Evolutionary conservation across 2,329 filamentous ascomycete species (phyloP).

Genomic region (Penicillium verrucosum): DNA sequence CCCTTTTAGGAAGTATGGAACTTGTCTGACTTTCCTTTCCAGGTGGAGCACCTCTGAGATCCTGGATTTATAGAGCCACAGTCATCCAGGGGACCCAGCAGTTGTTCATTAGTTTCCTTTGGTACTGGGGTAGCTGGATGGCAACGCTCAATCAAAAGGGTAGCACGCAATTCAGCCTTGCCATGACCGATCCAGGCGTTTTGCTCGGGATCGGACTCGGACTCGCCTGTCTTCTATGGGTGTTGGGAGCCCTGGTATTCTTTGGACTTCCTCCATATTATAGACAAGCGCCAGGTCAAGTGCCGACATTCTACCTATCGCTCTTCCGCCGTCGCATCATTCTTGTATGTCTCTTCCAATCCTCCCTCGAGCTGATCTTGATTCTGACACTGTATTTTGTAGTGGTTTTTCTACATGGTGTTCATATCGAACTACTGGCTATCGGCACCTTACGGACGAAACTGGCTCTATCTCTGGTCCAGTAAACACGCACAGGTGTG

Average conservation of each 20-base stretch:
- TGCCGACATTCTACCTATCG: slow-evolving; percentile 64
- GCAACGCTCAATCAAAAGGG: slow-evolving; percentile 43
- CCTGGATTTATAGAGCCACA: slow-evolving; percentile 64
- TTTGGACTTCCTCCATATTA: slow-evolving; percentile 64
- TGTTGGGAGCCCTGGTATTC: slow-evolving; percentile 53
- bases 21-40: slow-evolving; percentile 32
- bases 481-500: slow-evolving; percentile 55
- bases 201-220: slow-evolving; percentile 57
- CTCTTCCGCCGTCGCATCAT: slow-evolving; percentile 57
- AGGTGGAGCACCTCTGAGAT: slow-evolving; percentile 57
- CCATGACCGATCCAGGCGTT: slow-evolving; percentile 42
- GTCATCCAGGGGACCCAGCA: slow-evolving; percentile 65
- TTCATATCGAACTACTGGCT: slow-evolving; percentile 67
- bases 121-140: slow-evolving; percentile 62
- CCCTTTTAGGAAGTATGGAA: not conserved
- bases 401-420: slow-evolving; percentile 59
- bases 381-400: not conserved
- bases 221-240: slow-evolving; percentile 56
- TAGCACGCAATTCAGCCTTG: slow-evolving; percentile 33
- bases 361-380: not conserved
- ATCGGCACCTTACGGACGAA: slow-evolving; percentile 63
- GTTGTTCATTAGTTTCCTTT: slow-evolving; percentile 61
- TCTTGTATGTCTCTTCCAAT: slow-evolving; percentile 35
- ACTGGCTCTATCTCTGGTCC: slow-evolving; percentile 61
- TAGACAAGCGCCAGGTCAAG: slow-evolving; percentile 59